phyloP scores from a whole-genome alignment of 179 eudicot genomes.

The Spinacia oleracea region DNA sequence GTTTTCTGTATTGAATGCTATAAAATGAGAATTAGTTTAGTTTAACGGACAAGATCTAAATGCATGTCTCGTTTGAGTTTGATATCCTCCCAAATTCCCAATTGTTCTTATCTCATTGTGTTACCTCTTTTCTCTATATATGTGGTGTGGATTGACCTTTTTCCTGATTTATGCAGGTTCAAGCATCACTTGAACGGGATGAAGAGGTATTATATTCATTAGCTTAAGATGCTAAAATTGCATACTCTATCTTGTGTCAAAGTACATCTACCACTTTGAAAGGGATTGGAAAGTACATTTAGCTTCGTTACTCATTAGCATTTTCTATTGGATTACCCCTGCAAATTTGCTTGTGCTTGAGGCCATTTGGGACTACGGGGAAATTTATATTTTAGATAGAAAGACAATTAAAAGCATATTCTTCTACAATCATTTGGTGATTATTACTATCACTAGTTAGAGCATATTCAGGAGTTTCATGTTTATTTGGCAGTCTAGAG shows the following conservation, averaged over 20 bases:
- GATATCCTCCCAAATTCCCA: neutral
- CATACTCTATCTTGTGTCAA: neutral
- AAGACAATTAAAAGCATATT: neutral
- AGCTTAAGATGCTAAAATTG: conserved; percentile 5
- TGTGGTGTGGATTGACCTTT: neutral
- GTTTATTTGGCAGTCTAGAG: neutral
- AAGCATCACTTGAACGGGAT: conserved; percentile 81
- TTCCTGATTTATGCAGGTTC: conserved; percentile 51
- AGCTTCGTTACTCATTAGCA: neutral
- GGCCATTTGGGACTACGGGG: no score
- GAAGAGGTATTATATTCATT: conserved; percentile 67
- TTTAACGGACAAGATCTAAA: neutral
- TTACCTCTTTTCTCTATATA: neutral
- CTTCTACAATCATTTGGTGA: neutral
- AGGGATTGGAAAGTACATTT: neutral
- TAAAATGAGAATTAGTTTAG: neutral
- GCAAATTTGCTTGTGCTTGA: neutral
- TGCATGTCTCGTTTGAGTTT: neutral
- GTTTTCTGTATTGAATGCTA: neutral
- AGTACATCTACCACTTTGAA: neutral
- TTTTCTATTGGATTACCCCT: neutral
- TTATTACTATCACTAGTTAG: neutral
- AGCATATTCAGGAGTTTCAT: neutral
- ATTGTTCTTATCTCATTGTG: neutral
- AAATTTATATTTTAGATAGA: neutral